Evolutionary conservation across 192 early-diverging fungal genomes (phyloP), one percentile per base, ranked within the genome.

Genomic region (Entrophospora sp.): DNA sequence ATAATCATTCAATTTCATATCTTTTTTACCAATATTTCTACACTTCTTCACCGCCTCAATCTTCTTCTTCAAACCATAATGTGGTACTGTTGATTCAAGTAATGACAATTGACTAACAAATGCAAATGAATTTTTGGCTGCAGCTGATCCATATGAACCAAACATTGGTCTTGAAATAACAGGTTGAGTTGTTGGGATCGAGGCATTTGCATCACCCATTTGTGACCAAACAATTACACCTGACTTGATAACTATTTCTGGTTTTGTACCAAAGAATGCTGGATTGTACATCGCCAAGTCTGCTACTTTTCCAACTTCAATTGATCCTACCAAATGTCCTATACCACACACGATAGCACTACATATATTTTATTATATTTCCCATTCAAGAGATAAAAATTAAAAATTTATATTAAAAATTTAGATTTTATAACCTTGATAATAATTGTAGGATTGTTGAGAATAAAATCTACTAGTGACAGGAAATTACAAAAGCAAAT

Each of bases 121-220:
- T 1, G 87, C 83, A 34, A 93, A 40, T 5, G 82, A 93, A 16
- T 79, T 87, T 27, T 71, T 67, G 10, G 80, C 66, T 10, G 84
- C 69, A 18, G 84, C 83, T 25, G 79, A 76, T 3, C 89, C 80
- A 46, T 80, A 69, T 4, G 86, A 77, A 28, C 87, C 95, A 72
- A 89, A 98, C 89, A 91, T 91, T 9, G 91, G 93, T 27, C 94
- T 77, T 28, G 81, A 77, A 58, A 89, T 80, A 65, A 94, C 80
- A 4, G 95, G 95, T 73, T 98, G 84, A 0, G 94, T 92, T 0
- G 95, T 94, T 1, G 95, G 93, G 69, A 98, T 98, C 4, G 92
- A 94, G 0, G 87, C 95, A 61, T 97, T 96, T 48, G 93, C 91
- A 61, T 95, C 92, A 53, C 95, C 95, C 81, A 96, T 94, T 69